Percentiles rank a stretch among this genome's conserved stretches.
These are phyloP conservation scores for Codiaeum variegatum DNA, from an alignment of 441 rosid species.

Conservation along the genomic window DNA sequence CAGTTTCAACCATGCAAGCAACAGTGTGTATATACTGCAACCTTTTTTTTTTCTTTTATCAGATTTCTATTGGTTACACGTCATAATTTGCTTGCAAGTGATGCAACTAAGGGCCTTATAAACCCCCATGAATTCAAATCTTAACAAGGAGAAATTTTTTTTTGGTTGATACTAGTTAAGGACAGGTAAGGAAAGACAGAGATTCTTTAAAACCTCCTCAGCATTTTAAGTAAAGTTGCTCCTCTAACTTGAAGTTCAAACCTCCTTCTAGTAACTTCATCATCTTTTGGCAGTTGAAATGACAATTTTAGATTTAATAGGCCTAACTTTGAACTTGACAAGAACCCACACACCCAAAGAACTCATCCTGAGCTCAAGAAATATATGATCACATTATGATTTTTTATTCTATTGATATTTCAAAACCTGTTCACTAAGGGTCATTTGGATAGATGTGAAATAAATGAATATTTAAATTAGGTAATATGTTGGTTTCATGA, in stretches of 20 bases:
- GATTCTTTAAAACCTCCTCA: neutral
- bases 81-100: neutral
- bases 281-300: neutral
- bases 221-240: neutral
- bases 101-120: neutral
- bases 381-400: neutral
- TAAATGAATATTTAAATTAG: no score
- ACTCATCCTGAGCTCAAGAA: neutral
- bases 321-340: neutral
- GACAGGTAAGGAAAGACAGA: no score
- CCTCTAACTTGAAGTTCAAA: neutral
- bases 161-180: neutral
- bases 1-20: neutral
- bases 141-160: neutral
- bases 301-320: neutral
- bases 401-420: neutral
- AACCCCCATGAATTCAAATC: neutral
- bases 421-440: neutral
- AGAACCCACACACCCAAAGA: neutral
- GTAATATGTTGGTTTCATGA: no score
- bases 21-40: neutral
- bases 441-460: neutral
- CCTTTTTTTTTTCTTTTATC: no score
- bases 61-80: neutral
- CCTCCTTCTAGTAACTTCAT: neutral